A percentile compares a stretch with the other conserved stretches of the same genome.
Conservation (phyloP, 805 yeast genomes). For the Yamadazyma insecticola region DNA sequence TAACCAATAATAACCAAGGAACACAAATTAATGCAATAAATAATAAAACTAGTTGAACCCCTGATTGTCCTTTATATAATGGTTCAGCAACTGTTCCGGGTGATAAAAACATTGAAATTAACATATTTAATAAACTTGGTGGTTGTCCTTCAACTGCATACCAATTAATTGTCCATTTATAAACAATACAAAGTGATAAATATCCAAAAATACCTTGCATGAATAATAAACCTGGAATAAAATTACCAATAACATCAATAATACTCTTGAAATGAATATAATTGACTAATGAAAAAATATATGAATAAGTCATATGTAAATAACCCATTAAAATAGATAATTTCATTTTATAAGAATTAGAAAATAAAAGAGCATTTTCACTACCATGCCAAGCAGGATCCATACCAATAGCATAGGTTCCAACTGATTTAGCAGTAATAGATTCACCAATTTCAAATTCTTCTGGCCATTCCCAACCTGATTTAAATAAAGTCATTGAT, state of each 20-base stretch:
- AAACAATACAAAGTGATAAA: constrained; percentile 75
- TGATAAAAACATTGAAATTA: constrained; percentile 89
- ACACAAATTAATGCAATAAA: constrained; percentile 81
- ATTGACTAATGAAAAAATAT: constrained; percentile 79
- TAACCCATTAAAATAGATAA: constrained; percentile 92
- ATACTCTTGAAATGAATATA: constrained; percentile 60
- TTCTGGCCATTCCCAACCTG: constrained; percentile 95
- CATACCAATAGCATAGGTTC: constrained; percentile 78
- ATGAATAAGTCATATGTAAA: constrained; percentile 89
- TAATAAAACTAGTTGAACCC: constrained; percentile 68
- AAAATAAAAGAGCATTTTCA: constrained; percentile 82
- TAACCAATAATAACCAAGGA: constrained; percentile 83
- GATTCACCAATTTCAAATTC: constrained; percentile 64
- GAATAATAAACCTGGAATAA: constrained; percentile 87
- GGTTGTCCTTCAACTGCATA: constrained; percentile 68
- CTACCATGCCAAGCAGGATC: constrained; percentile 98
- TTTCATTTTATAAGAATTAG: constrained; percentile 97
- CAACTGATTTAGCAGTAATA: constrained; percentile 59
- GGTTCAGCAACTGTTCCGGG: constrained; percentile 87
- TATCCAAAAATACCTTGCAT: constrained; percentile 98
- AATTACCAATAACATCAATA: constrained; percentile 87
- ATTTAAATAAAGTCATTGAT: constrained; percentile 79
- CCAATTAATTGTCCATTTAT: constrained; percentile 97
- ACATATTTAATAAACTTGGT: constrained; percentile 91
- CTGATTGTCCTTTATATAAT: constrained; percentile 74